Percentiles rank a stretch among this genome's conserved stretches.
Conservation (phyloP, 1,139 yeast species). For the Candida smagusa region DNA sequence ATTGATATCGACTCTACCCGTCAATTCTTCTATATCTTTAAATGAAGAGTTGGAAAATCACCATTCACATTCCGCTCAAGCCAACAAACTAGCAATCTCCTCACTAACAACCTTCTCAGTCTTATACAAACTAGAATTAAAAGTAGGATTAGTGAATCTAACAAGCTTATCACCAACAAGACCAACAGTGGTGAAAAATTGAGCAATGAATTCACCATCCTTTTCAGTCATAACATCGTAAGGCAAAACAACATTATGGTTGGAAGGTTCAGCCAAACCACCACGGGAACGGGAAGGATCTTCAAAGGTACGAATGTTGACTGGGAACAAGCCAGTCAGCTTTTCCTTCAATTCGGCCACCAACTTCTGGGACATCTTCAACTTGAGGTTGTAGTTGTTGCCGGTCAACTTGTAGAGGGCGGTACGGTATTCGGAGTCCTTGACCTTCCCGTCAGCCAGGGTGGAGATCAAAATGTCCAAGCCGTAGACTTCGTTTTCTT, state of each 20-base stretch:
- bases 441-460: constrained; percentile 67
- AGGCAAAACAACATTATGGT: constrained; percentile 66
- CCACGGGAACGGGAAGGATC: constrained; percentile 73
- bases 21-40: no score
- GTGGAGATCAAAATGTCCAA: constrained; percentile 69
- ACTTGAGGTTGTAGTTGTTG: constrained; percentile 62
- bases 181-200: constrained; percentile 75
- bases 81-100: constrained; percentile 30
- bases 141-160: constrained; percentile 61
- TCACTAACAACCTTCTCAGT: constrained; percentile 59
- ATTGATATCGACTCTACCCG: no score
- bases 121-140: constrained; percentile 47
- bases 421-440: constrained; percentile 58
- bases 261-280: constrained; percentile 72
- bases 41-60: no score
- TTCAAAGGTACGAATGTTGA: constrained; percentile 61
- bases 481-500: constrained; percentile 77
- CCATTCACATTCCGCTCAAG: no score
- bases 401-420: constrained; percentile 75
- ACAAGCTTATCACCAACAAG: constrained; percentile 72
- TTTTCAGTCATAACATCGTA: constrained; percentile 70
- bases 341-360: constrained; percentile 63
- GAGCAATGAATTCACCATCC: constrained; percentile 67
- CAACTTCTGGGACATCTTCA: constrained; percentile 68
- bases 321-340: constrained; percentile 65